Percentiles rank a stretch among this genome's conserved stretches.
Evolutionary conservation across 768 basidiomycete species (phyloP).

Genomic region (Trametes maxima): DNA sequence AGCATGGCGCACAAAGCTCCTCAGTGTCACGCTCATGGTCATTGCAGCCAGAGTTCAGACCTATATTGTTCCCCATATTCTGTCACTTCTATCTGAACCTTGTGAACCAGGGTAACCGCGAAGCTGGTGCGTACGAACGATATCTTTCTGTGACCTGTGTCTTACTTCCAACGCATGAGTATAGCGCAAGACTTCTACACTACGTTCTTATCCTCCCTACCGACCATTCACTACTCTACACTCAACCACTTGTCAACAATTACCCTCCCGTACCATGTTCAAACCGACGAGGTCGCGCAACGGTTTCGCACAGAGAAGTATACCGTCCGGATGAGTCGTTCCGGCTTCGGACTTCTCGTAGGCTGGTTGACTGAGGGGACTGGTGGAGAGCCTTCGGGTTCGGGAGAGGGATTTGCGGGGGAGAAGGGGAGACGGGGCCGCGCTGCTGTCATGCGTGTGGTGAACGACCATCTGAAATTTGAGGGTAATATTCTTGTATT

Average conservation of each 20-base stretch:
- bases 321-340: slow-evolving; percentile 83
- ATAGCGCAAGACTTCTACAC: slow-evolving; percentile 76
- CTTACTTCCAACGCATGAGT: neutral
- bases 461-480: slow-evolving; percentile 91
- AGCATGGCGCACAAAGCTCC: slow-evolving; percentile 27
- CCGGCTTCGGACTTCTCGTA: slow-evolving; percentile 87
- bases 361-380: slow-evolving; percentile 96
- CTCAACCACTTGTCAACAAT: slow-evolving; percentile 81
- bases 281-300: slow-evolving; percentile 79
- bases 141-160: neutral
- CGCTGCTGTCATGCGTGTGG: slow-evolving; percentile 88
- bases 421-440: slow-evolving; percentile 84
- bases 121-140: slow-evolving; percentile 56
- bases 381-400: slow-evolving; percentile 82
- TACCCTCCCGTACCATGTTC: slow-evolving; percentile 80
- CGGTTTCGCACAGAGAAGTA: slow-evolving; percentile 92
- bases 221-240: slow-evolving; percentile 63
- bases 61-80: slow-evolving; percentile 94
- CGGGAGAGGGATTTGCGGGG: slow-evolving; percentile 77
- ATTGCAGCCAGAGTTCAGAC: slow-evolving; percentile 87
- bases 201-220: slow-evolving; percentile 68
- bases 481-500: slow-evolving; percentile 59
- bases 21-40: neutral
- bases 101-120: slow-evolving; percentile 86
- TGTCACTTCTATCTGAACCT: slow-evolving; percentile 97